phyloP scores from a whole-genome alignment of 805 yeast species.

The Cyberlindnera maritima region DNA sequence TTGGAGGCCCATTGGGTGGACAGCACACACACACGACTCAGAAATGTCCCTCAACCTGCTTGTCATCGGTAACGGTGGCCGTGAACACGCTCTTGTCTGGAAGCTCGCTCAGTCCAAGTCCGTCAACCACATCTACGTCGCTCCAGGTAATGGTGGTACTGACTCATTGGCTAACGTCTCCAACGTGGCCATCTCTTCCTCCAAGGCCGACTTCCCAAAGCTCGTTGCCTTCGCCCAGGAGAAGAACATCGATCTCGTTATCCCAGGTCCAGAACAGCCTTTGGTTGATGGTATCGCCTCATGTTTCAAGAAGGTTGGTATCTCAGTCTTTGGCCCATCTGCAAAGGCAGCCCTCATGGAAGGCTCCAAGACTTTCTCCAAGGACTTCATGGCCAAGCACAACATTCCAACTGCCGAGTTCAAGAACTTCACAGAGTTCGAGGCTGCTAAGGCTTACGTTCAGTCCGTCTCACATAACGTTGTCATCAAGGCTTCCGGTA shows the following conservation, averaged over 20 bases:
- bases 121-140: slow-evolving; percentile 76
- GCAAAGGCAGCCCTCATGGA: slow-evolving; percentile 90
- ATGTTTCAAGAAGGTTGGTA: slow-evolving; percentile 74
- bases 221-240: slow-evolving; percentile 74
- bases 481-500: slow-evolving; percentile 95
- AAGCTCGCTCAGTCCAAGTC: slow-evolving; percentile 74
- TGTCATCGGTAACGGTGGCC: slow-evolving; percentile 96
- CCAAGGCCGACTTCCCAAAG: slow-evolving; percentile 62
- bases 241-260: slow-evolving; percentile 65
- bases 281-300: slow-evolving; percentile 88
- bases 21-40: neutral
- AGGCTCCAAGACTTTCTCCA: slow-evolving; percentile 94
- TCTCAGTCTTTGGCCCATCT: slow-evolving; percentile 97
- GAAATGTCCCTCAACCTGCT: slow-evolving; percentile 55
- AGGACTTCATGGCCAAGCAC: slow-evolving; percentile 90
- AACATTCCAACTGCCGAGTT: slow-evolving; percentile 92
- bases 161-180: slow-evolving; percentile 53
- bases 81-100: slow-evolving; percentile 98
- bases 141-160: slow-evolving; percentile 98
- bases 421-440: slow-evolving; percentile 75
- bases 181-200: slow-evolving; percentile 65
- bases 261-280: slow-evolving; percentile 99
- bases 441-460: slow-evolving; percentile 72
- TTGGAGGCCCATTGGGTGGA: neutral
- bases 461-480: slow-evolving; percentile 64